Conservation (phyloP, 768 basidiomycete species). For the Hericium erinaceus region DNA sequence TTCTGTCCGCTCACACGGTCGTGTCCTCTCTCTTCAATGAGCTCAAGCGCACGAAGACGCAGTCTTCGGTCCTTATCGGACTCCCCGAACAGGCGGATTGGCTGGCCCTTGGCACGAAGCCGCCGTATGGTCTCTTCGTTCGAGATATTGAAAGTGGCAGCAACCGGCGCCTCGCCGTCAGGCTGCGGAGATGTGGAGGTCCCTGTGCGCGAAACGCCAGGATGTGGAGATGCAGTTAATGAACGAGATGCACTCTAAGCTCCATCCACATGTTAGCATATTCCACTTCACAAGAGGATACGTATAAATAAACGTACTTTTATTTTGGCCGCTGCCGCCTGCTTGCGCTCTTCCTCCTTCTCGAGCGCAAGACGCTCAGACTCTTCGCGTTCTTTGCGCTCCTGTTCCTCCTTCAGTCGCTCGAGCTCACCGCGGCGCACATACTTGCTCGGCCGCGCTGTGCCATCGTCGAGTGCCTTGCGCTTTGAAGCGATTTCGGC, state of each 20-base stretch:
- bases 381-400: constrained; percentile 12
- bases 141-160: constrained; percentile 68
- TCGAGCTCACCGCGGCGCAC: constrained; percentile 84
- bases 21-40: constrained; percentile 85
- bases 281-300: neutral
- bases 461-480: constrained; percentile 53
- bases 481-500: constrained; percentile 85
- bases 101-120: constrained; percentile 85
- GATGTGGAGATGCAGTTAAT: constrained; percentile 15
- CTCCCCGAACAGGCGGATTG: constrained; percentile 91
- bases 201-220: constrained; percentile 12
- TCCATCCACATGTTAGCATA: constrained; percentile 13
- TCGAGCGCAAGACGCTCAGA: constrained; percentile 7
- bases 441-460: constrained; percentile 69
- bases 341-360: constrained; percentile 9
- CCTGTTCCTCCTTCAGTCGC: constrained; percentile 12
- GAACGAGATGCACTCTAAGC: constrained; percentile 10
- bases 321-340: constrained; percentile 26
- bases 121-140: constrained; percentile 88
- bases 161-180: constrained; percentile 20
- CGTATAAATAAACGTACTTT: constrained; percentile 22
- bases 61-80: constrained; percentile 88
- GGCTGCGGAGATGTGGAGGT: constrained; percentile 38
- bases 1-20: constrained; percentile 82
- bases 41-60: constrained; percentile 84